Evolutionary conservation across 305 asterid species (phyloP), one percentile per base, ranked within the genome.

Genomic region (Salvia sclarea): DNA sequence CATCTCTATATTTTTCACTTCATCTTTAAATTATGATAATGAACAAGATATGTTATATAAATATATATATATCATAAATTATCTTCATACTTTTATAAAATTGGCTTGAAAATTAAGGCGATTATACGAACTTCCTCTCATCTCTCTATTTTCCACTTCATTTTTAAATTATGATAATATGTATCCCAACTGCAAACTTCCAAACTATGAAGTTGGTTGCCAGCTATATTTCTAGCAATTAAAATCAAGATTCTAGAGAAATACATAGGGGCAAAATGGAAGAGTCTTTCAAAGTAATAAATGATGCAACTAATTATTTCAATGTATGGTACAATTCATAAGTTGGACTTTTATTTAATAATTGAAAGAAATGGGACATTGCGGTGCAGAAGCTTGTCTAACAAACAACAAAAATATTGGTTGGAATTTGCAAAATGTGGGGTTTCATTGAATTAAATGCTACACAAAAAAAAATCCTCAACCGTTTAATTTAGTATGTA

Each of bases 321-420:
- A 64, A 45, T 1, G 16, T 25, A 24, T 16, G 21, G 61, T 21
- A 11, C 50, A 7, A 45, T 44, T 57, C 16, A 53, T 12, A 17
- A 70, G 55, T 59, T 52, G 58, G 59, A 59, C 43, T 18, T 53
- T 69, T 48, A 54, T 33, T 8, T 18, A 59, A 58, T 56, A 41
- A 43, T 41, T 44, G 66, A 68, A 68, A 37, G 54, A 58, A 18
- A 35, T 48, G 68, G 30, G 61, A 38, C 28, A 69, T 31, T 48
- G 6, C 1, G 16, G 61, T 52, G 62, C 70, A 71, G 72, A 72
- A 64, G 14, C 52, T 55, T 55, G 76, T 72, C 67, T 59, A 44
- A 64, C 64, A 55, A 64, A 43, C 49, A 53, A 45, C 70, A 69
- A 24, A 63, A 31, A 24, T 31, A n/a, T 40, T 44, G 21, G 53